Evolutionary conservation across 805 yeast genomes (phyloP).

Genomic region (Wickerhamomyces hampshirensis): DNA sequence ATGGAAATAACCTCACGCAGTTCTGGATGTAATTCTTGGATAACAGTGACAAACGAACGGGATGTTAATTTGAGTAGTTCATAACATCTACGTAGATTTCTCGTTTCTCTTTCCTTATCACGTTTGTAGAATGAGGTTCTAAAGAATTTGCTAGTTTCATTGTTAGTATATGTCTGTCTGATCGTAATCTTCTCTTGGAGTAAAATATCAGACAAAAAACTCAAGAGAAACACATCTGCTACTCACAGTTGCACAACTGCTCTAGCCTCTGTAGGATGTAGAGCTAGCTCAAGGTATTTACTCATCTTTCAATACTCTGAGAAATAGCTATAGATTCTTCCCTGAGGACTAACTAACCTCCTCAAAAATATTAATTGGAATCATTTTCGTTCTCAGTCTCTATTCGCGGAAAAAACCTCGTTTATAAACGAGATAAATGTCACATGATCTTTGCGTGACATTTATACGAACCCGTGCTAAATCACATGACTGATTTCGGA

Average conservation of each 20-base stretch:
- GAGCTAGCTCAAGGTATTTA: constrained; percentile 8
- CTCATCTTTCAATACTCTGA: constrained; percentile 14
- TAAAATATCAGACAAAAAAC: neutral
- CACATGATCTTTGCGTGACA: no score
- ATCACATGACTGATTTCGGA: no score
- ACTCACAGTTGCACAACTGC: constrained; percentile 15
- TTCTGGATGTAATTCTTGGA: constrained; percentile 86
- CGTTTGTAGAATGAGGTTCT: constrained; percentile 35
- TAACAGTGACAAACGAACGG: constrained; percentile 92
- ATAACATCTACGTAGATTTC: constrained; percentile 59
- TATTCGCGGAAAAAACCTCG: no score
- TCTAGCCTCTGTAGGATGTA: constrained; percentile 12
- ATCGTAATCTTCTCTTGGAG: no score
- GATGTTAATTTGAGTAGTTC: constrained; percentile 66
- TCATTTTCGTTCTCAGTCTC: no score
- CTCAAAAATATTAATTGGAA: no score
- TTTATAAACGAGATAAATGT: no score
- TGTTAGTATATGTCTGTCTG: no score
- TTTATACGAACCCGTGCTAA: no score
- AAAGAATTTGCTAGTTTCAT: constrained; percentile 42
- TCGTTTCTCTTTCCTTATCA: constrained; percentile 31
- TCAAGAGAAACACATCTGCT: neutral
- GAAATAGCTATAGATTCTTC: no score
- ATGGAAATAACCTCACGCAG: constrained; percentile 75
- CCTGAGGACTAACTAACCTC: no score